These are phyloP conservation scores for Haberlea rhodopensis DNA, from an alignment of 257 asterid genomes.

Conservation along the genomic window DNA sequence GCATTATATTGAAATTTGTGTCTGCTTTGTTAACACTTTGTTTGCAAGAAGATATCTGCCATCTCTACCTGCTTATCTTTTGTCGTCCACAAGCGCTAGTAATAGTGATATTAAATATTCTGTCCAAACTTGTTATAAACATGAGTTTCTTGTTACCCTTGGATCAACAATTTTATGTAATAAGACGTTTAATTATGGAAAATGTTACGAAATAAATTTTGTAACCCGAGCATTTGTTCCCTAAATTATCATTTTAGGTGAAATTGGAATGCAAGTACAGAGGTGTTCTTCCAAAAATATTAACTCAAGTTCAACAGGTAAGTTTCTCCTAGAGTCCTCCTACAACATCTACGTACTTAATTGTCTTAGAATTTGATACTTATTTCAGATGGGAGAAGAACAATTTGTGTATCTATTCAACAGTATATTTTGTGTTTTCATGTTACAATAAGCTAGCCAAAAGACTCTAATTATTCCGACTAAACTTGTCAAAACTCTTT, in stretches of 20 bases:
- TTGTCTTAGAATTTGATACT: not conserved
- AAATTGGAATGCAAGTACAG: conserved; percentile 68
- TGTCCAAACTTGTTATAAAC: not conserved
- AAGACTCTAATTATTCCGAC: not conserved
- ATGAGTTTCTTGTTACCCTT: not conserved
- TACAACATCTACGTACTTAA: not conserved
- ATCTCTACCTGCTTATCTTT: not conserved
- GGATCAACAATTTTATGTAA: not conserved
- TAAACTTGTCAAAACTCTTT: conserved; percentile 9
- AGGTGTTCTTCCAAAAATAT: conserved; percentile 81
- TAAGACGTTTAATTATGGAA: not conserved
- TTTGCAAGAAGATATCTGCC: not conserved
- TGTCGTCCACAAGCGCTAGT: not conserved
- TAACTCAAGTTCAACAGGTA: conserved; percentile 75
- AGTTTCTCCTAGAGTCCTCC: conserved; percentile 20
- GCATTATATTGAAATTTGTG: conserved; percentile 3
- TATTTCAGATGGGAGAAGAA: not conserved
- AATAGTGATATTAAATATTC: too few species aligned
- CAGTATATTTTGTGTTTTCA: not conserved
- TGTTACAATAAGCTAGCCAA: not conserved
- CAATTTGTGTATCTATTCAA: not conserved
- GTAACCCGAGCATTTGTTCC: not conserved
- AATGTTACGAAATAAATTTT: not conserved
- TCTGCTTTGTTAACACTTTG: not conserved
- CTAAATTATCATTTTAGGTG: conserved; percentile 48